These are phyloP conservation scores for Erythrobasidium yunnanense DNA, from an alignment of 768 basidiomycete genomes.

Conservation along the genomic window DNA sequence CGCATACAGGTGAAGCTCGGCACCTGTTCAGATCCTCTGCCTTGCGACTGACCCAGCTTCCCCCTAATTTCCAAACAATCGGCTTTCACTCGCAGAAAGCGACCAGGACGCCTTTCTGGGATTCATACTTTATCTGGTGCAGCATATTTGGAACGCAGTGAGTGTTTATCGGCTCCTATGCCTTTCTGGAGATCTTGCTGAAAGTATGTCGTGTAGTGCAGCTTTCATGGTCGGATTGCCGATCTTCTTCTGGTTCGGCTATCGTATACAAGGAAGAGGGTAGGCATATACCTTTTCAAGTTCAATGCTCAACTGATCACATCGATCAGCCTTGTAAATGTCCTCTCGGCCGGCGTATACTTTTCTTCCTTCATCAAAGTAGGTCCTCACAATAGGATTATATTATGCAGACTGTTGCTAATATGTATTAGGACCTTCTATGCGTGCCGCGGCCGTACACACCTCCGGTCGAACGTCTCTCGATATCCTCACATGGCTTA, in stretches of 20 bases:
- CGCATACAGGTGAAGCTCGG: conserved; percentile 28
- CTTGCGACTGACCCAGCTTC: background rate
- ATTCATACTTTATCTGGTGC: conserved; percentile 71
- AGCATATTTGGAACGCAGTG: conserved; percentile 73
- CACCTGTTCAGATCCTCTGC: background rate
- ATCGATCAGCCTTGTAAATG: conserved; percentile 28
- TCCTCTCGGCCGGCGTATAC: conserved; percentile 53
- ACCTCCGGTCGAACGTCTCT: conserved; percentile 68
- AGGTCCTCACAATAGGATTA: background rate
- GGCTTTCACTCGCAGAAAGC: background rate
- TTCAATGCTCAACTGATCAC: background rate
- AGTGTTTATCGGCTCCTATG: background rate
- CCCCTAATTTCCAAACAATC: background rate
- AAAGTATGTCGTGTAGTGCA: conserved; percentile 20
- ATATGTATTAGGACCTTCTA: conserved; percentile 56
- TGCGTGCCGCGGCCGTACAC: conserved; percentile 83
- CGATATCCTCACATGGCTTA: conserved; percentile 31
- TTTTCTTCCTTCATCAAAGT: conserved; percentile 62
- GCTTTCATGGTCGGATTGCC: conserved; percentile 90
- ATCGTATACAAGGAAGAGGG: conserved; percentile 60
- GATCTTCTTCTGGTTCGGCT: conserved; percentile 77
- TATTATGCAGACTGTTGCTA: background rate
- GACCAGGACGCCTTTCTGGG: conserved; percentile 39
- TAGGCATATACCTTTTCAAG: conserved; percentile 43
- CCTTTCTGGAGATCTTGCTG: background rate